Evolutionary conservation across 1,284 basidiomycete genomes (phyloP).

Genomic region (Caloboletus firmus): DNA sequence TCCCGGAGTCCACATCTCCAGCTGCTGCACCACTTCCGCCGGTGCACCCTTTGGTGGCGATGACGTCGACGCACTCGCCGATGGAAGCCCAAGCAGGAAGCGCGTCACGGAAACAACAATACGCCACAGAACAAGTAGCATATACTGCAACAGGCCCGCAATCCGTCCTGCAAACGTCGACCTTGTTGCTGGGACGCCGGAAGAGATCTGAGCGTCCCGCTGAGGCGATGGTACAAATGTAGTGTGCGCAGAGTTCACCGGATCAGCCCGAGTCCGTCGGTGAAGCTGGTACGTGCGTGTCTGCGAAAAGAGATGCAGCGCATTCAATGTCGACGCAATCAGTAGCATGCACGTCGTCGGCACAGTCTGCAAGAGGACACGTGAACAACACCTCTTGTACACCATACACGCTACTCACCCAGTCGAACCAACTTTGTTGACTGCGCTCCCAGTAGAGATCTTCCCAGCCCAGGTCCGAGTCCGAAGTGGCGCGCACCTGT

Average conservation of each 20-base stretch:
- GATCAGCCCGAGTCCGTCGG: constrained; percentile 49
- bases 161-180: constrained; percentile 35
- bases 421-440: constrained; percentile 72
- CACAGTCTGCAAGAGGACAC: constrained; percentile 48
- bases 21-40: constrained; percentile 56
- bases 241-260: constrained; percentile 65
- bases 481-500: constrained; percentile 54
- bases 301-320: constrained; percentile 65
- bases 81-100: constrained; percentile 65
- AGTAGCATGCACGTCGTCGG: constrained; percentile 57
- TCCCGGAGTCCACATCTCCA: constrained; percentile 78
- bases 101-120: constrained; percentile 55
- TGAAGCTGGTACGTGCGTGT: constrained; percentile 67
- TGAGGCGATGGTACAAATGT: constrained; percentile 58
- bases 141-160: constrained; percentile 16
- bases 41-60: constrained; percentile 45
- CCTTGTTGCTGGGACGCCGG: constrained; percentile 38
- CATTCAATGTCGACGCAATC: constrained; percentile 51
- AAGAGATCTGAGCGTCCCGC: constrained; percentile 38
- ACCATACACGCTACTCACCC: constrained; percentile 49
- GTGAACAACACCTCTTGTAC: constrained; percentile 13
- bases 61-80: constrained; percentile 44
- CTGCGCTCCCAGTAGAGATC: constrained; percentile 65
- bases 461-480: constrained; percentile 74
- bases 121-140: constrained; percentile 44